Evolutionary conservation across 2,329 filamentous ascomycete species (phyloP).

Genomic region (Myriangium duriaei): DNA sequence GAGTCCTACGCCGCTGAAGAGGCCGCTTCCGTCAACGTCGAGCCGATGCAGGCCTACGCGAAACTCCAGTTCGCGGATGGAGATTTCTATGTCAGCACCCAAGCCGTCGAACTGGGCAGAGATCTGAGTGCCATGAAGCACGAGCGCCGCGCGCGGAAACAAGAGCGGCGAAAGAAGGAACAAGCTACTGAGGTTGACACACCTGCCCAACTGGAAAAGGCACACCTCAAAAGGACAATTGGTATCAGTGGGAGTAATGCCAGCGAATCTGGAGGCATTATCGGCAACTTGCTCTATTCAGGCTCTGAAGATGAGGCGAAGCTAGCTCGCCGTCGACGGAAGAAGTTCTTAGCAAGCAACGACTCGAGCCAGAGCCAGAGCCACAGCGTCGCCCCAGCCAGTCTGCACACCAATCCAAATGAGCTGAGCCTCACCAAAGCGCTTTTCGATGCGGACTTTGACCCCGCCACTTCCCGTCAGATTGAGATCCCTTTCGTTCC

Average conservation of each 20-base stretch:
- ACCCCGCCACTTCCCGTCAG: neutral
- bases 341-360: conserved; percentile 24
- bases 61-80: conserved; percentile 63
- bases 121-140: conserved; percentile 45
- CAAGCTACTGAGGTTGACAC: conserved; percentile 11
- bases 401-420: conserved; percentile 9
- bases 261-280: conserved; percentile 19
- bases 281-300: conserved; percentile 14
- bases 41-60: conserved; percentile 45
- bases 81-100: conserved; percentile 67
- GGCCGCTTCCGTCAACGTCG: conserved; percentile 9
- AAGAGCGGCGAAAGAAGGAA: conserved; percentile 11
- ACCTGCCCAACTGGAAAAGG: conserved; percentile 5
- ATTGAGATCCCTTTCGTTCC: conserved; percentile 40
- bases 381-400: conserved; percentile 9
- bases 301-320: conserved; percentile 11
- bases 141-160: conserved; percentile 9
- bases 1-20: conserved; percentile 13
- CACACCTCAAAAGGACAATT: conserved; percentile 1
- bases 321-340: conserved; percentile 9
- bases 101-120: conserved; percentile 58
- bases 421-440: conserved; percentile 5
- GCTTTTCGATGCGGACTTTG: conserved; percentile 7
- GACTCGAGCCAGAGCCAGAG: conserved; percentile 11
- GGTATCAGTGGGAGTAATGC: conserved; percentile 15